These are phyloP conservation scores for Apiospora hydei DNA, from an alignment of 2,329 filamentous ascomycete species.

Conservation along the genomic window DNA sequence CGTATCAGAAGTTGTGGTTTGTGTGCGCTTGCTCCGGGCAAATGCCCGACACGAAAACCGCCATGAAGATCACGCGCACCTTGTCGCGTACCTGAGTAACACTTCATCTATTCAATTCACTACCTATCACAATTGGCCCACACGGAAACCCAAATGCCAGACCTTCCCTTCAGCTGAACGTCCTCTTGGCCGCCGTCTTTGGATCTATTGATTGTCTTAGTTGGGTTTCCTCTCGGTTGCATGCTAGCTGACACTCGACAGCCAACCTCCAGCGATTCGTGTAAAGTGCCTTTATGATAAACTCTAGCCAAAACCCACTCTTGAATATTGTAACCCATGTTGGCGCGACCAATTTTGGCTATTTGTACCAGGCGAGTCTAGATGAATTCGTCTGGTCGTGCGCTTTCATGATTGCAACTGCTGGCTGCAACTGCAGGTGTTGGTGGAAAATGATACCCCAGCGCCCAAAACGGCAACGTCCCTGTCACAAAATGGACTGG, in stretches of 20 bases:
- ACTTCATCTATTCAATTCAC: background rate
- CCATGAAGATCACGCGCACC: background rate
- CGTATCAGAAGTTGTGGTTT: background rate
- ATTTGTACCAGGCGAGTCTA: background rate
- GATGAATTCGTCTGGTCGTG: background rate
- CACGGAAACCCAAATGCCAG: background rate
- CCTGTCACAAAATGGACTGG: background rate
- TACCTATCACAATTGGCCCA: background rate
- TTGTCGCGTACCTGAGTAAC: background rate
- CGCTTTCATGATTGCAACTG: background rate
- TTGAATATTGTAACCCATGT: background rate
- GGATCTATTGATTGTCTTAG: constrained; percentile 4
- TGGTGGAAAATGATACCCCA: background rate
- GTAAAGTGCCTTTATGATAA: background rate
- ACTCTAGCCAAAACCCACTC: background rate
- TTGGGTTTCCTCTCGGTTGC: background rate
- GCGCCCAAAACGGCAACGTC: background rate
- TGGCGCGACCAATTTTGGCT: background rate
- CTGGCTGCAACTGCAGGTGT: background rate
- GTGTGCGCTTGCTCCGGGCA: background rate
- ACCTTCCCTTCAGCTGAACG: background rate
- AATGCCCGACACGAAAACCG: background rate
- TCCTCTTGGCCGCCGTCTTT: background rate
- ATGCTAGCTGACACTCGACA: background rate
- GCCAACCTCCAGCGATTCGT: background rate